A percentile compares a stretch with the other conserved stretches of the same genome.
Conservation (phyloP, 441 rosid species). For the Populus hybrid region DNA sequence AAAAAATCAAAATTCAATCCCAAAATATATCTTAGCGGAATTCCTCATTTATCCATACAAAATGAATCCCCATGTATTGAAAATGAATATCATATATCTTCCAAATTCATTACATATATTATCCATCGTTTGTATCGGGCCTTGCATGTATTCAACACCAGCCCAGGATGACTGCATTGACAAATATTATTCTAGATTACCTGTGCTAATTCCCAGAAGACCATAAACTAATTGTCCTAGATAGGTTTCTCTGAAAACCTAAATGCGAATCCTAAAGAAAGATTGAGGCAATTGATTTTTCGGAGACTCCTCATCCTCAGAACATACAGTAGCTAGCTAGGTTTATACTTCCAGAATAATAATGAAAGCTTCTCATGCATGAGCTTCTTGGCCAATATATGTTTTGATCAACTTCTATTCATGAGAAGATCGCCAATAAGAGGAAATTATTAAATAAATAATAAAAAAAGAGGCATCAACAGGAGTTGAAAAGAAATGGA, state of each 20-base stretch:
- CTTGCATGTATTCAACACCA: not conserved
- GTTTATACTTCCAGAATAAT: not conserved
- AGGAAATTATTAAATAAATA: not conserved
- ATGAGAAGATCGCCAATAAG: not conserved
- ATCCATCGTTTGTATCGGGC: not conserved
- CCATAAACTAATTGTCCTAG: not conserved
- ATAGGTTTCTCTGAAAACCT: not conserved
- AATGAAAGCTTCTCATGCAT: not conserved
- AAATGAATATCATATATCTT: not conserved
- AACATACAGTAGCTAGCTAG: not conserved
- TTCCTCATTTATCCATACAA: not conserved
- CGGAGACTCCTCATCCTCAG: not conserved
- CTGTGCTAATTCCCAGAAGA: not conserved
- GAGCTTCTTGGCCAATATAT: not conserved
- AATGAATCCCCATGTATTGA: not conserved
- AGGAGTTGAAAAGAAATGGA: constrained; percentile 17
- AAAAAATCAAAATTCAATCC: not conserved
- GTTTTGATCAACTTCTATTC: not conserved
- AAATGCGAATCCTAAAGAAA: not conserved
- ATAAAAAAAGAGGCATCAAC: constrained; percentile 12
- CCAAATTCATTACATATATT: not conserved
- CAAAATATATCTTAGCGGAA: not conserved
- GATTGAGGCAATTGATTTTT: not conserved
- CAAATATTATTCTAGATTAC: not conserved
- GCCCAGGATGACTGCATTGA: not conserved